Conservation (phyloP, 164 flowering plant genomes). For the Dillenia turbinata region DNA sequence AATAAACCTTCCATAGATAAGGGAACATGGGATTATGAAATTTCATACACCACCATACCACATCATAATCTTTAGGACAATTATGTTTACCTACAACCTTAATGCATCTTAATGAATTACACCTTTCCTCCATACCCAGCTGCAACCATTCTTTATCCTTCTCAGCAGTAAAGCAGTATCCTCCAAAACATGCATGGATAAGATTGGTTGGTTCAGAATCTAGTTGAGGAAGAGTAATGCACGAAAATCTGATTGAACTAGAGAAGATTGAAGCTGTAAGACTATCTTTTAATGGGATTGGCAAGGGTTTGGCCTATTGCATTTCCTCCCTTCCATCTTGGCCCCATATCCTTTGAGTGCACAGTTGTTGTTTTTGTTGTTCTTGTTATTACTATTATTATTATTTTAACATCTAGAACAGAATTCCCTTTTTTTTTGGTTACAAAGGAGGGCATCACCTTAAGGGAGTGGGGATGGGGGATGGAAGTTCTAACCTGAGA, state of each 20-base stretch:
- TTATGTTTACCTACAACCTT: constrained; percentile 27
- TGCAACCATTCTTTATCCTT: constrained; percentile 64
- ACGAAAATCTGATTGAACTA: constrained; percentile 31
- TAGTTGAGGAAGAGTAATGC: constrained; percentile 48
- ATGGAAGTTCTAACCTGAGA: too few relatives aligned
- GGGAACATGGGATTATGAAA: constrained; percentile 40
- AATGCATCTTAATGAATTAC: constrained; percentile 44
- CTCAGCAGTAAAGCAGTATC: constrained; percentile 22
- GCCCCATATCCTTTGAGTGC: constrained; percentile 23
- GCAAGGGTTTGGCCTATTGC: constrained; percentile 44
- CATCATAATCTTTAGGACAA: constrained; percentile 15
- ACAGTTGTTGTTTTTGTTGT: too few relatives aligned
- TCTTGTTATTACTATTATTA: too few relatives aligned
- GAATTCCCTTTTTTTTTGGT: too few relatives aligned
- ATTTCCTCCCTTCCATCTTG: constrained; percentile 79
- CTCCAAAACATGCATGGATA: constrained; percentile 54
- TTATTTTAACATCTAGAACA: too few relatives aligned
- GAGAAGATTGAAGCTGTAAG: constrained; percentile 38
- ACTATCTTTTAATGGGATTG: constrained; percentile 61
- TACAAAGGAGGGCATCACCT: too few relatives aligned
- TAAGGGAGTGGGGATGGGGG: too few relatives aligned
- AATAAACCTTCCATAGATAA: constrained; percentile 51
- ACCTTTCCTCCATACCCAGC: constrained; percentile 53
- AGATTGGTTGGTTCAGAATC: constrained; percentile 35
- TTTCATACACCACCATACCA: constrained; percentile 52